A percentile compares a stretch with the other conserved stretches of the same genome.
Evolutionary conservation across 495 filamentous ascomycete species (phyloP).

Genomic region (Thermochaetoides thermophila): DNA sequence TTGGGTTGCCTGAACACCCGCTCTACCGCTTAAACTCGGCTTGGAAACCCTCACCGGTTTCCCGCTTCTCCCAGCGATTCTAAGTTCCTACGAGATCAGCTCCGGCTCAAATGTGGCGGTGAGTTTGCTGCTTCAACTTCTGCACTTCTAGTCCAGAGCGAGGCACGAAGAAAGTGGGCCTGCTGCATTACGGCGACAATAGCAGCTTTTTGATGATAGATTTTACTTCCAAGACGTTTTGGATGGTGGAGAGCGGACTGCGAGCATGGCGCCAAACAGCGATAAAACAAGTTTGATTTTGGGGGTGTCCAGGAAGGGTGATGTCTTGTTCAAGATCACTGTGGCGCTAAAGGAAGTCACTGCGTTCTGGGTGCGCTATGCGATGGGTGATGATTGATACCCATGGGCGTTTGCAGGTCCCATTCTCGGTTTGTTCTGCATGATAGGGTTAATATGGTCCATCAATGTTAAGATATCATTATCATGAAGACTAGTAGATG

Average conservation of each 20-base stretch:
- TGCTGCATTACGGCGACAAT: slow-evolving; percentile 3
- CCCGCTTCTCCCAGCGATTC: no score
- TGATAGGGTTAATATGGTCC: no score
- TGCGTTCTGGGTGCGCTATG: slow-evolving; percentile 10
- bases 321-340: slow-evolving; percentile 2
- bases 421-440: no score
- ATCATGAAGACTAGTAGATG: no score
- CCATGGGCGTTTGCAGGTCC: no score
- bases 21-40: no score
- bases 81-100: no score
- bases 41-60: no score
- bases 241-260: slow-evolving; percentile 5
- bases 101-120: slow-evolving; percentile 2
- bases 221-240: slow-evolving; percentile 2
- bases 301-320: neutral
- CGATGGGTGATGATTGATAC: neutral
- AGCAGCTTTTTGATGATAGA: slow-evolving; percentile 9
- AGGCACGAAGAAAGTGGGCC: slow-evolving; percentile 4
- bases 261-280: slow-evolving; percentile 1
- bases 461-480: no score
- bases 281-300: slow-evolving; percentile 4
- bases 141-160: neutral
- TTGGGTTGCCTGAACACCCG: no score
- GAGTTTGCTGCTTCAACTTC: slow-evolving; percentile 2
- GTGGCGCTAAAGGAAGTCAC: slow-evolving; percentile 6